phyloP scores from a whole-genome alignment of 139 green algal species.

The Axilococcus clingmanii region DNA sequence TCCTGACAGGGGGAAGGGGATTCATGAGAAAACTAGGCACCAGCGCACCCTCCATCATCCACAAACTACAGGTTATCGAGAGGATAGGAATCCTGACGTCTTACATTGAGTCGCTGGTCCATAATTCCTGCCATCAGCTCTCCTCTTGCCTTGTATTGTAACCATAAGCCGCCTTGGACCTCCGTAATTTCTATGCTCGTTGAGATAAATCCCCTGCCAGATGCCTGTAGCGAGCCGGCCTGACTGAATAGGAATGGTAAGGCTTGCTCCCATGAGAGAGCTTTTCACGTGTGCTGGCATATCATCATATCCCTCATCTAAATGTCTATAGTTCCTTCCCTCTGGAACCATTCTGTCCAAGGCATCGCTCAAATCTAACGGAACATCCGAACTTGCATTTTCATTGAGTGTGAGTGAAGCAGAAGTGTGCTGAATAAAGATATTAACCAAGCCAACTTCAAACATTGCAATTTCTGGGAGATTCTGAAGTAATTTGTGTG shows the following conservation, averaged over 20 bases:
- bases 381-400: slow-evolving; percentile 42
- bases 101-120: too few species aligned
- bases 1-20: too few species aligned
- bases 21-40: too few species aligned
- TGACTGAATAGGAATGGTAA: slow-evolving; percentile 44
- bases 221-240: slow-evolving; percentile 58
- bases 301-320: slow-evolving; percentile 66
- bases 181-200: slow-evolving; percentile 59
- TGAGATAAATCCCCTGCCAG: slow-evolving; percentile 60
- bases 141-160: slow-evolving; percentile 62
- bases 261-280: slow-evolving; percentile 52
- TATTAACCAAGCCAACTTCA: slow-evolving; percentile 59
- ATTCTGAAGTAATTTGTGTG: slow-evolving; percentile 36
- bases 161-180: slow-evolving; percentile 48
- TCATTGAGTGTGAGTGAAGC: slow-evolving; percentile 65
- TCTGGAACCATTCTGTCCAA: slow-evolving; percentile 65
- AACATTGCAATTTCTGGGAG: slow-evolving; percentile 41
- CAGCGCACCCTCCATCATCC: too few species aligned
- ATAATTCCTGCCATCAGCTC: slow-evolving; percentile 52
- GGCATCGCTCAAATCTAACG: slow-evolving; percentile 59
- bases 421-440: slow-evolving; percentile 69
- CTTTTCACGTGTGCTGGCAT: slow-evolving; percentile 72
- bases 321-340: slow-evolving; percentile 52
- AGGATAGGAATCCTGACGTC: too few species aligned
- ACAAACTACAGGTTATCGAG: too few species aligned